Base-by-base conservation (phyloP, 1,139 yeast genomes). In the Blastobotrys elegans region DNA sequence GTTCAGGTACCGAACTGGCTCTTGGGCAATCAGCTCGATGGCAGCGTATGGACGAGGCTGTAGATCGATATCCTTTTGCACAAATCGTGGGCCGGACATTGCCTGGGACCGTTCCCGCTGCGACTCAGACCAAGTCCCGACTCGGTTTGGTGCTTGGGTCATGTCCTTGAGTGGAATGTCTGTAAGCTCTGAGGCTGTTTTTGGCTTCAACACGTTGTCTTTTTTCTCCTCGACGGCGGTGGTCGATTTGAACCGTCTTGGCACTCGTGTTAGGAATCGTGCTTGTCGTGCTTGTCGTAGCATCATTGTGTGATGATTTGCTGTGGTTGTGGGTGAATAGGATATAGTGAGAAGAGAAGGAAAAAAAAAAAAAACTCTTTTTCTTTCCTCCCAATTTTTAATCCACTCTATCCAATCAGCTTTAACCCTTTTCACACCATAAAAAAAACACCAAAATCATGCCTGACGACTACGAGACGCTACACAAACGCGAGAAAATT, bases 1-100 rank as follows among this genome's bases (percentile, higher is more conserved):
- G 56, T 77, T 78, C 56, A 86, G 71, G 63, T 77, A 84, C 58
- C 79, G 71, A 43, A 87, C 70, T 10, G 96, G 95, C 61, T 81
- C 80, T 61, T 83, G 69, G 38, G 85, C 82, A 61, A 87, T 84
- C 65, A 87, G 74, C 48, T 86, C 92, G 63, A 87, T 87, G 52
- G 95, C 95, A 41, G 95, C 87, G 55, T 80, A 78, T 6, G 95
- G 90, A 61, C 77, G 77, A 52, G 96, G 96, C 68, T 87, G 94
- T 26, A 59, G 50, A 37, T 51, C 72, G 53, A 86, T 71, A 62
- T 86, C 87, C 55, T 73, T 77, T 61, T 86, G 95, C 48, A 82
- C 77, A 60, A 86, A 86, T 60, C 92, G 75, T 11, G 89, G 82
- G 54, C 82, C 79, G 43, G 74, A 67, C 59, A 80, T 69, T 17